Percentiles rank a stretch among this genome's conserved stretches.
Conservation (phyloP, 1,284 basidiomycete genomes). For the Ceratobasidium sp. region DNA sequence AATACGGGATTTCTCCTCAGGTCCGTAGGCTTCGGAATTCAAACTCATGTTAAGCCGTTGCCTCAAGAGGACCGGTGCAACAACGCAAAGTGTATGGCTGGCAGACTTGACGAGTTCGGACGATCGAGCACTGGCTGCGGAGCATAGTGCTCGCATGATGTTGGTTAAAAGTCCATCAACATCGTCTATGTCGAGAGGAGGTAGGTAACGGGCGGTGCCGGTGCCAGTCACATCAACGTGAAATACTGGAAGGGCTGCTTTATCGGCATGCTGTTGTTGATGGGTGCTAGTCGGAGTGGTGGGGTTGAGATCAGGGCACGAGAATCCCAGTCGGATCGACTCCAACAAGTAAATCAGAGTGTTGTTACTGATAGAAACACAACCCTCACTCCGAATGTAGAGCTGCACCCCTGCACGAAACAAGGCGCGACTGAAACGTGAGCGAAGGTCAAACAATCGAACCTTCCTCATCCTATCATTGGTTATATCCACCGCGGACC, state of each 20-base stretch:
- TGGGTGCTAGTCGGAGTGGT: background rate
- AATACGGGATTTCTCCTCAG: no score
- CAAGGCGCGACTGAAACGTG: conserved; percentile 6
- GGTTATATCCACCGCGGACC: no score
- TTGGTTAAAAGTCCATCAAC: background rate
- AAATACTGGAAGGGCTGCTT: background rate
- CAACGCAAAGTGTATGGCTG: background rate
- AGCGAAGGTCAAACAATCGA: background rate
- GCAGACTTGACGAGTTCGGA: background rate
- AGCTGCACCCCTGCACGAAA: background rate
- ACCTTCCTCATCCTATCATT: no score
- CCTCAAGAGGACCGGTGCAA: conserved; percentile 4
- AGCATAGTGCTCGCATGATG: background rate
- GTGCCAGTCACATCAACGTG: background rate
- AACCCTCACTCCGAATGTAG: background rate
- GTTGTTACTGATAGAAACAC: background rate
- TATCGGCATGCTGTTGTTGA: background rate
- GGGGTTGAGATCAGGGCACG: background rate
- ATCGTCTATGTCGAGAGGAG: background rate
- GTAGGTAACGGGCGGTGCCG: background rate
- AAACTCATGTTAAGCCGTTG: conserved; percentile 1
- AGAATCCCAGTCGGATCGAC: background rate
- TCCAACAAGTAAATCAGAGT: background rate
- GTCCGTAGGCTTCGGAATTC: no score
- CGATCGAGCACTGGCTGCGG: background rate